Evolutionary conservation across 345 rosid genomes (phyloP), one percentile per base, ranked within the genome.

Genomic region (Turritis glabra): DNA sequence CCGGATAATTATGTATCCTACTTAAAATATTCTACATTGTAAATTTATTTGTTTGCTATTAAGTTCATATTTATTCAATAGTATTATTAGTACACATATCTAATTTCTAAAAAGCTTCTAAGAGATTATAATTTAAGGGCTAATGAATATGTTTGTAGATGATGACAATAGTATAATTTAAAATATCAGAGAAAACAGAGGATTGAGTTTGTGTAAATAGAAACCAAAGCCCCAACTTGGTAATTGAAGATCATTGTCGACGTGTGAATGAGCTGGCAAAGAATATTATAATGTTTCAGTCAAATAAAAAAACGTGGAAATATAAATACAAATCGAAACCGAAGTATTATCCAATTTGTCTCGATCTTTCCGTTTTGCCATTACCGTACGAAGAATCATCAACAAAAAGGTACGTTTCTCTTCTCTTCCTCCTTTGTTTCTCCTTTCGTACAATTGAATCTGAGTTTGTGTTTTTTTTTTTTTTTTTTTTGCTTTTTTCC

Each of bases 251-350:
- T 19, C 2, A 21, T 50, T 75, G 69, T 51, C 32, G 59, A 70
- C 80, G 80, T 77, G 71, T 44, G 43, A 53, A 46, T 70, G 25
- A 77, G 76, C 66, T 70, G 80, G 71, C 75, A 70, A 48, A 70
- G 60, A 71, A 56, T 69, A 69, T 44, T 69, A 75, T 7, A 69
- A 62, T 43, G 37, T 19, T n/a, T 9, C 8, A 10, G 56, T 72
- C 43, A 60, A 38, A 57, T 35, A 33, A 63, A 32, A 32, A 44
- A 70, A 17, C 43, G 76, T 63, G 61, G 3, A 52, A 26, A 51
- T 30, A 58, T 19, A 15, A 44, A 69, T 69, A 69, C 43, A 56
- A 76, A 53, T 8, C 30, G 23, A 56, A 6, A 77, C 4, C 17
- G 44, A 25, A 43, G 3, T 40, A n/a, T 51, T 63, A 38, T 69